Conservation (phyloP, 192 early-diverging fungal species). For the Backusella sp. region DNA sequence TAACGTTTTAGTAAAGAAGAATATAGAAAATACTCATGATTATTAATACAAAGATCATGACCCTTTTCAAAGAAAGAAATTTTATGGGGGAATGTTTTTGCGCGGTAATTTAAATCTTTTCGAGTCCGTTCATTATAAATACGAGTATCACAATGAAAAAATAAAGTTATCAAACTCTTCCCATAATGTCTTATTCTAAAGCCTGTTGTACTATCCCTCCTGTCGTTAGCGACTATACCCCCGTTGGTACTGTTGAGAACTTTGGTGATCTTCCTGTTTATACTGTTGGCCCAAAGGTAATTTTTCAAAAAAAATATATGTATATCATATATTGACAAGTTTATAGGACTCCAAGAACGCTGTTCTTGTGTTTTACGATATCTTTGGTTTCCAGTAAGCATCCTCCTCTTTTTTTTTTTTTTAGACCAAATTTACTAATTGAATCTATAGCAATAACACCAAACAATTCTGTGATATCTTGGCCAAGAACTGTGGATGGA, state of each 20-base stretch:
- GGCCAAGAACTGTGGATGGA: conserved; percentile 48
- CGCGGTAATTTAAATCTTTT: background rate
- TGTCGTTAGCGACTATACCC: conserved; percentile 27
- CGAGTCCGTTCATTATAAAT: background rate
- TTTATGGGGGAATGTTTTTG: conserved; percentile 3
- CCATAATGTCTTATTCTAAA: conserved; percentile 26
- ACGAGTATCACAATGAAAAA: background rate
- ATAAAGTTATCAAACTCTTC: background rate
- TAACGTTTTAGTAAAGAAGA: no score
- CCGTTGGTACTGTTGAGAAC: conserved; percentile 21
- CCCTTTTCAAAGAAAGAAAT: background rate
- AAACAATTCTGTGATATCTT: conserved; percentile 64
- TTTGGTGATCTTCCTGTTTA: conserved; percentile 32
- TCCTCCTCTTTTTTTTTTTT: background rate
- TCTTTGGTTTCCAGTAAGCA: conserved; percentile 58
- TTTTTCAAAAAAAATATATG: background rate
- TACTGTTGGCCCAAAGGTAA: conserved; percentile 23
- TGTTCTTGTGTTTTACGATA: conserved; percentile 67
- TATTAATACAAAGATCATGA: no score
- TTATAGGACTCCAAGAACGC: conserved; percentile 52
- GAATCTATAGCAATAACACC: conserved; percentile 46
- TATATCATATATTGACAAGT: background rate
- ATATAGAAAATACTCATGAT: no score
- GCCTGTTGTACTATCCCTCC: conserved; percentile 32
- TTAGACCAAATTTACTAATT: background rate